Evolutionary conservation across 805 yeast genomes (phyloP), one percentile per base, ranked within the genome.

Genomic region (Lachancea sp.): DNA sequence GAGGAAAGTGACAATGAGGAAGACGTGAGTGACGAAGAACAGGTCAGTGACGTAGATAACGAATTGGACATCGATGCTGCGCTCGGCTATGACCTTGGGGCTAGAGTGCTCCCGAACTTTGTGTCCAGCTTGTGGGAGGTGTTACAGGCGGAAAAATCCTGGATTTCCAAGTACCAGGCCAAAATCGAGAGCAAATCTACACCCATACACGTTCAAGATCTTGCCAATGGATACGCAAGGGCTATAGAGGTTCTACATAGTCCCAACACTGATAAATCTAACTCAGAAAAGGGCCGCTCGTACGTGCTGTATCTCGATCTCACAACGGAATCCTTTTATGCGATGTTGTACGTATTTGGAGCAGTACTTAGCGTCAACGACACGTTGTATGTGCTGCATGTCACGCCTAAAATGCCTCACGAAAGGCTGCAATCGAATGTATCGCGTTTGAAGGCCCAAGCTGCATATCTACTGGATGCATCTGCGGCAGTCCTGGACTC

Each of bases 281-380:
- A 17, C 9, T 8, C 18, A 25, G 17, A 6, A 17, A n/a, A 21
- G 25, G 50, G 70, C n/a, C 77, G 77, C 50, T 74, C 84, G 55
- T 86, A 79, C 59, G 63, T 88, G 35, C 72, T 87, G 16, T 86
- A 92, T 54, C 75, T 83, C 67, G 96, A 89, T 58, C 72, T 83
- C 47, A 78, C 90, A 3, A 83, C 86, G 0, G 96, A 87, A 56
- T 80, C 95, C 2, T 70, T 72, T 28, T 83, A 83, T 60, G 92
- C 96, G 0, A 68, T 89, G 17, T 92, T 86, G 53, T 88, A 96
- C 83, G 76, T 88, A 31, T 70, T 89, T 50, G 97, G 97, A 2
- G 76, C 95, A 0, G 81, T 87, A 0, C 69, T 88, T 34, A 82
- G 80, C 17, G 88, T 85, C 54, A 92, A 92, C 0, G 83, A 87